Percentiles rank a stretch among this genome's conserved stretches.
Evolutionary conservation across 495 filamentous ascomycete genomes (phyloP).

Genomic region (Tuber aestivum): DNA sequence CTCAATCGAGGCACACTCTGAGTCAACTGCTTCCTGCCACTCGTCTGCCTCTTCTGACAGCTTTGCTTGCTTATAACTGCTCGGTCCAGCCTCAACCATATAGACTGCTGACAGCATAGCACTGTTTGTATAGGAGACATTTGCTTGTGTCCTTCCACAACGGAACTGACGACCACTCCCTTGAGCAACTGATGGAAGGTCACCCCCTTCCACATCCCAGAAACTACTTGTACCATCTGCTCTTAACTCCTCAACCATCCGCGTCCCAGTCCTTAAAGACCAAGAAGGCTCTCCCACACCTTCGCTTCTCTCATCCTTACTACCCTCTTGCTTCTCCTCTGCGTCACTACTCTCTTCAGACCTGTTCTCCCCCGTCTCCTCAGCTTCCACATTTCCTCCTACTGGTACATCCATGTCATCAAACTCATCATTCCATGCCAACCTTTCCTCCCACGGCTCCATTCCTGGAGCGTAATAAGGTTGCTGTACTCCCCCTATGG

Average conservation of each 20-base stretch:
- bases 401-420: neutral
- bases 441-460: neutral
- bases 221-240: too few species aligned
- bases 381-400: neutral
- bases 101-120: neutral
- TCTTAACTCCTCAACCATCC: too few species aligned
- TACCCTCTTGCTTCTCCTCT: too few species aligned
- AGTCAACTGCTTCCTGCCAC: neutral
- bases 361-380: neutral
- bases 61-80: slow-evolving; percentile 1
- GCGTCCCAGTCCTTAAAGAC: too few species aligned
- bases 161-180: too few species aligned
- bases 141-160: neutral
- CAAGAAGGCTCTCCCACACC: too few species aligned
- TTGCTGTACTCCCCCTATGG: neutral
- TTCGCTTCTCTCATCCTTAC: too few species aligned
- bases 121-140: too few species aligned
- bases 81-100: neutral
- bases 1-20: neutral
- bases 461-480: neutral
- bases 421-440: neutral
- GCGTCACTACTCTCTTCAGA: neutral
- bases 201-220: too few species aligned
- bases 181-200: neutral
- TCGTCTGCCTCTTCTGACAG: neutral